Evolutionary conservation across 2,329 filamentous ascomycete species (phyloP), one percentile per base, ranked within the genome.

Genomic region (Colletotrichum noveboracense): DNA sequence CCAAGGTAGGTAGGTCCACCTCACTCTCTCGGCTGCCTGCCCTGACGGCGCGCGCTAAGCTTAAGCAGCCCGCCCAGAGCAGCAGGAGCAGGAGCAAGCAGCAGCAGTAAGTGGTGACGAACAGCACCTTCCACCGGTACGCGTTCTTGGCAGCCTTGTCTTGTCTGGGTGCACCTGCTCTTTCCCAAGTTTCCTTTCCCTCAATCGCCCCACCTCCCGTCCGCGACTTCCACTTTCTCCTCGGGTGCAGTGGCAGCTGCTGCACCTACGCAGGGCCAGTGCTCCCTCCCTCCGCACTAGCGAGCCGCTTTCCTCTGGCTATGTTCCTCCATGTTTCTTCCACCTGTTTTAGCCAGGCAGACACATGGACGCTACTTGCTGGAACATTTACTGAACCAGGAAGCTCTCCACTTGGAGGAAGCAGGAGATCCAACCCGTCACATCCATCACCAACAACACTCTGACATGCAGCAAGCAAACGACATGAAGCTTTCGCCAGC

Each of bases 91-190:
- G 26, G 26, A 26, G 26, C 26, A 26, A 28, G 34, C 34, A 36
- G 34, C 34, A 43, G 18, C 9, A 21, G 55, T 21, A 7, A 58
- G 55, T 30, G 43, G 43, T 48, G 43, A 48, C n/a, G 43, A 52
- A 4, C 43, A 52, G 43, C 43, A 52, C 43, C 43, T 52, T 52
- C 43, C 43, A 52, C n/a, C 43, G 13, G 18, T 61, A 65, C 74
- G 74, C 74, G 60, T 71, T 56, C 70, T 66, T 60, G 65, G 74
- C 48, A 76, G 74, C 74, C 74, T 76, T 69, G 70, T 43, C 48
- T 56, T 13, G 34, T 16, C 14, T 8, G 7, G 36, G 36, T 18
- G 36, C 36, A 43, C 36, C 36, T 18, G 16, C 7, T 21, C 26
- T 30, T 13, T 30, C 34, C 34, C 6, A 34, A 34, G 13, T 34